Percentiles rank a stretch among this genome's conserved stretches.
These are phyloP conservation scores for Podospora pseudocomata DNA, from an alignment of 495 filamentous ascomycete species.

Conservation along the genomic window DNA sequence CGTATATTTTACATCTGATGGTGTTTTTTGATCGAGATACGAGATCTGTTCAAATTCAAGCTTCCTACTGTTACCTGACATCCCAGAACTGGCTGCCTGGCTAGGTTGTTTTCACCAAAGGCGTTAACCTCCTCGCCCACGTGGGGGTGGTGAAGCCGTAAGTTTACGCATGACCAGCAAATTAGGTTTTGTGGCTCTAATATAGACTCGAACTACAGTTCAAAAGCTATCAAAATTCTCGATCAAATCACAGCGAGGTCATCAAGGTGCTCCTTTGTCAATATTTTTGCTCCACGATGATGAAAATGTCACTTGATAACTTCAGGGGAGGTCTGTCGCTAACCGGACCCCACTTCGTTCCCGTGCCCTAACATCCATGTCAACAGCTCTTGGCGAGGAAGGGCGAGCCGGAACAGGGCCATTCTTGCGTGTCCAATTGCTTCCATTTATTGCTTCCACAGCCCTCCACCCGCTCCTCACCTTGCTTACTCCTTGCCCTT, in stretches of 20 bases:
- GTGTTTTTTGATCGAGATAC: too few species aligned
- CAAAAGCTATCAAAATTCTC: neutral
- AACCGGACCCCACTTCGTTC: slow-evolving; percentile 17
- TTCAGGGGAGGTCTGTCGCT: neutral
- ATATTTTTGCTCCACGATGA: neutral
- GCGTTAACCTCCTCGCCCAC: neutral
- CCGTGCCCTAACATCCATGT: slow-evolving; percentile 11
- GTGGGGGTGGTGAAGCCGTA: too few species aligned
- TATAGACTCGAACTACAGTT: neutral
- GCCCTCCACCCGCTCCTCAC: slow-evolving; percentile 6
- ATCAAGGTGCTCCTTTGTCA: neutral
- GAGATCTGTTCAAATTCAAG: neutral
- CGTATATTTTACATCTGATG: too few species aligned
- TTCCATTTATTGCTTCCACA: slow-evolving; percentile 29
- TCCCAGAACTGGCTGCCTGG: neutral
- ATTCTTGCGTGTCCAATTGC: slow-evolving; percentile 20
- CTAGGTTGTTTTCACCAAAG: neutral
- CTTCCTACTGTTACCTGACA: neutral
- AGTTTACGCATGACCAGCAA: neutral
- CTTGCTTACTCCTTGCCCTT: slow-evolving; percentile 6
- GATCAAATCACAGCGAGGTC: neutral
- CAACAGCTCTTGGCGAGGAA: slow-evolving; percentile 4
- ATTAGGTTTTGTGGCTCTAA: neutral
- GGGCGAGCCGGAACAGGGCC: neutral
- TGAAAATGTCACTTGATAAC: slow-evolving; percentile 7